phyloP scores from a whole-genome alignment of 1,284 basidiomycete species.

The Termitomyces sp. region DNA sequence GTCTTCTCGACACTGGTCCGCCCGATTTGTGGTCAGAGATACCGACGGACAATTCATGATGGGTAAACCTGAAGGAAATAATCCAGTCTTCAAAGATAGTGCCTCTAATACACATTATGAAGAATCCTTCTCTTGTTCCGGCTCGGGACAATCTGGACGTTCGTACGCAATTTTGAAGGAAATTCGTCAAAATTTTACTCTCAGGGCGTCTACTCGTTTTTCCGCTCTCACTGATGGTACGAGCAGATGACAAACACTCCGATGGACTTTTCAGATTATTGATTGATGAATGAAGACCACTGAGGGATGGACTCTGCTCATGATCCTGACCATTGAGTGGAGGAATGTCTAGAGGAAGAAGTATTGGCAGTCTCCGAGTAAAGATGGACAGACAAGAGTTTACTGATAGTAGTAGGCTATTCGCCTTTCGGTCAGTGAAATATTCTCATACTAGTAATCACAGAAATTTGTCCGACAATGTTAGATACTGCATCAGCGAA shows the following conservation, averaged over 20 bases:
- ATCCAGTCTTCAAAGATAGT: not conserved
- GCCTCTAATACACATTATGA: not conserved
- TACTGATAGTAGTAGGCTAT: not conserved
- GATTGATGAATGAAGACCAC: not conserved
- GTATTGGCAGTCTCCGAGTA: too few relatives aligned
- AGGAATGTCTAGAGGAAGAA: not conserved
- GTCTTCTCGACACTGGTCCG: not conserved
- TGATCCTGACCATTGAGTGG: not conserved
- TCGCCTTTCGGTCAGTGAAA: not conserved
- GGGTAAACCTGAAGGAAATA: conserved; percentile 3
- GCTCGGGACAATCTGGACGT: too few relatives aligned
- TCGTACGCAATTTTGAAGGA: not conserved
- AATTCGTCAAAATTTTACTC: not conserved
- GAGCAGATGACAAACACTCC: not conserved
- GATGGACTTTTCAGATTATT: not conserved
- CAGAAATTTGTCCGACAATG: not conserved
- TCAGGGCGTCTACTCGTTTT: not conserved
- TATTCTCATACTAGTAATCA: not conserved
- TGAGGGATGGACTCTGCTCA: not conserved
- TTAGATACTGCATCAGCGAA: not conserved
- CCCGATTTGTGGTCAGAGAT: conserved; percentile 6
- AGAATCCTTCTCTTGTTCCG: not conserved
- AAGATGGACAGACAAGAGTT: not conserved
- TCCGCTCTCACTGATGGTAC: not conserved
- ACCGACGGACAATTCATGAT: not conserved